Conservation (phyloP, 2,329 filamentous ascomycete genomes). For the Tympanopsis confertula region DNA sequence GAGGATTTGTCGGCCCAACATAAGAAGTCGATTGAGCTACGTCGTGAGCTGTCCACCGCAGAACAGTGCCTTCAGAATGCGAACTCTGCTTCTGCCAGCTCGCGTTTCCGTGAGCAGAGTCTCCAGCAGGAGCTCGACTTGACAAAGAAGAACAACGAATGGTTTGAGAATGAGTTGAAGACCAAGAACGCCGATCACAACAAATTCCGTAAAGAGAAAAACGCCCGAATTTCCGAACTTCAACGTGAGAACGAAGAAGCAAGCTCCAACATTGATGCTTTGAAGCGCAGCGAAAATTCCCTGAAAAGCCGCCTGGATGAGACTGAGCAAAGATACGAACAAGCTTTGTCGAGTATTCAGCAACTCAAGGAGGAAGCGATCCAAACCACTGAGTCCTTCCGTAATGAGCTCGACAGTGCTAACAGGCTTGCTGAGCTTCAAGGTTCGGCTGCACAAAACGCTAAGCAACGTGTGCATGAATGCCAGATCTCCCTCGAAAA, state of each 20-base stretch:
- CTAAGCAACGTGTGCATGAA: constrained; percentile 43
- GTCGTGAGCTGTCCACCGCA: constrained; percentile 45
- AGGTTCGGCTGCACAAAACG: constrained; percentile 34
- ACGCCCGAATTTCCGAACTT: constrained; percentile 47
- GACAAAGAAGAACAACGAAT: constrained; percentile 57
- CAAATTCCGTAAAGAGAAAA: constrained; percentile 59
- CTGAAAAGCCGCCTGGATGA: constrained; percentile 49
- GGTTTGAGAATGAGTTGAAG: constrained; percentile 52
- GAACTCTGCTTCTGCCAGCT: constrained; percentile 44
- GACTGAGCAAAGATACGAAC: constrained; percentile 48
- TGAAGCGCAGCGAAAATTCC: constrained; percentile 46
- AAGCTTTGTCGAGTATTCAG: constrained; percentile 45
- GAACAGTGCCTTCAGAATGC: constrained; percentile 52
- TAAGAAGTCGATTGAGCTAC: constrained; percentile 46
- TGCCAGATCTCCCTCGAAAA: constrained; percentile 34
- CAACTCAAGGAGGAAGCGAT: constrained; percentile 48
- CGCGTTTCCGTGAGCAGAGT: constrained; percentile 53
- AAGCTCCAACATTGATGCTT: constrained; percentile 40
- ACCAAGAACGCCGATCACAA: constrained; percentile 49
- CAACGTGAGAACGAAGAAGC: constrained; percentile 54
- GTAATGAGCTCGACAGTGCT: constrained; percentile 46
- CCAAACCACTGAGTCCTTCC: constrained; percentile 45
- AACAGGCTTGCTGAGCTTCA: constrained; percentile 46
- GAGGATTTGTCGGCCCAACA: constrained; percentile 52
- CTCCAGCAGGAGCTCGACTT: constrained; percentile 54